Conservation (phyloP, 176 grass and related monocot species). For the Stipa capillata region DNA sequence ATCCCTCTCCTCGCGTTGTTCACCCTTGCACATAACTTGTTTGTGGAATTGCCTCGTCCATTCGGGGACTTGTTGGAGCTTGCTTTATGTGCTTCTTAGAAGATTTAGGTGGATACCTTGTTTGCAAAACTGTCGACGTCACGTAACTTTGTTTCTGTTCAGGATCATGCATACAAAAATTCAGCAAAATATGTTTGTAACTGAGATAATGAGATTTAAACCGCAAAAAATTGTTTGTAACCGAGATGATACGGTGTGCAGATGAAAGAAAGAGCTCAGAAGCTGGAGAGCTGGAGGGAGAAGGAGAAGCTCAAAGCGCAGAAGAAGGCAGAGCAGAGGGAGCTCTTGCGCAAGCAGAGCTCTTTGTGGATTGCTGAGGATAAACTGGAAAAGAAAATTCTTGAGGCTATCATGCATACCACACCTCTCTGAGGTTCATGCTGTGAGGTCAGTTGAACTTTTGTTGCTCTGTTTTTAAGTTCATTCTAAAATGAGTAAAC, state of each 20-base stretch:
- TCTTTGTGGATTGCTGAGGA: too few relatives aligned
- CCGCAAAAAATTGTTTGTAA: not conserved
- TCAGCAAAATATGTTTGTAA: not conserved
- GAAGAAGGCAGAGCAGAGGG: conserved; percentile 36
- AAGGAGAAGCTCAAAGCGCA: conserved; percentile 43
- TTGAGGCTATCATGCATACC: conserved; percentile 11
- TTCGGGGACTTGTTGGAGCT: not conserved
- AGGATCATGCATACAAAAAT: not conserved
- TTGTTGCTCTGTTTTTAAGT: too few relatives aligned
- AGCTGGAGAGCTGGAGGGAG: conserved; percentile 55
- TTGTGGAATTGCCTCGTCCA: not conserved
- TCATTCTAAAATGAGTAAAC: too few relatives aligned
- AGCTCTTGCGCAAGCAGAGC: conserved; percentile 40
- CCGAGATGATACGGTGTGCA: conserved; percentile 9
- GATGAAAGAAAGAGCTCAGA: conserved; percentile 80
- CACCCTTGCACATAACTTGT: not conserved
- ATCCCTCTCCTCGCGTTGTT: not conserved
- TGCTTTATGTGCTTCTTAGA: not conserved
- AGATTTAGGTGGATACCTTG: not conserved
- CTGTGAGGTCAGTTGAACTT: too few relatives aligned
- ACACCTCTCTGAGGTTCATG: too few relatives aligned
- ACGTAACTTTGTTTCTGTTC: not conserved
- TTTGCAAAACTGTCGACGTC: not conserved
- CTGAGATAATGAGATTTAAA: not conserved
- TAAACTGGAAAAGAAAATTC: conserved; percentile 30